Evolutionary conservation across 352 stramenopile species (phyloP).

Genomic region (Pythium aristosporum): DNA sequence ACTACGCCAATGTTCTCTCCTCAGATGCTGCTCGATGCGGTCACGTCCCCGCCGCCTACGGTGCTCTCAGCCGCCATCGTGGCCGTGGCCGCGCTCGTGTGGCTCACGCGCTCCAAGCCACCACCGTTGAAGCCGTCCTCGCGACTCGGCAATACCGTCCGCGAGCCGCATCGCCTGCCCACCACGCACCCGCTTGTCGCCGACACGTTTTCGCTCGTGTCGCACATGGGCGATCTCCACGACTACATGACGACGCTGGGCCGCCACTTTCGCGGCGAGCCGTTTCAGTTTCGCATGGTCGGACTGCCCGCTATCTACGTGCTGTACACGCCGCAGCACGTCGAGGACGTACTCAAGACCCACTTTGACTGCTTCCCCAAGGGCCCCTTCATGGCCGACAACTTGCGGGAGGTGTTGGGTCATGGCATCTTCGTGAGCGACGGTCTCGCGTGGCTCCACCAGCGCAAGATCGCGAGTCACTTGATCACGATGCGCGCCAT

Average conservation of each 20-base stretch:
- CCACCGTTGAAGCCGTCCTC: too few relatives aligned
- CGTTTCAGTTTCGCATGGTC: constrained; percentile 33
- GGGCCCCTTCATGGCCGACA: background rate
- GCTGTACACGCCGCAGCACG: constrained; percentile 11
- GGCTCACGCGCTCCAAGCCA: too few relatives aligned
- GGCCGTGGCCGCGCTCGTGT: too few relatives aligned
- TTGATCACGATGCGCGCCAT: constrained; percentile 44
- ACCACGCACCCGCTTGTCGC: too few relatives aligned
- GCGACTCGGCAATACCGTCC: too few relatives aligned
- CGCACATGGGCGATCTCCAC: constrained; percentile 28
- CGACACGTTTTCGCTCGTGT: too few relatives aligned
- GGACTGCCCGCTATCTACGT: constrained; percentile 29
- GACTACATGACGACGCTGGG: constrained; percentile 46
- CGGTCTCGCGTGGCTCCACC: constrained; percentile 31
- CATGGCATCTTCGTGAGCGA: constrained; percentile 27
- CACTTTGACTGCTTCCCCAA: constrained; percentile 27
- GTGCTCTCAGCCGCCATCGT: too few relatives aligned
- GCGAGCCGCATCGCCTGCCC: too few relatives aligned
- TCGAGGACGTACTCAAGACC: constrained; percentile 30
- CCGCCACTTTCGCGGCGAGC: constrained; percentile 27
- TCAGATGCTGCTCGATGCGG: too few relatives aligned
- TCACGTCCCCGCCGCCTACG: too few relatives aligned
- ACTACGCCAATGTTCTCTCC: too few relatives aligned
- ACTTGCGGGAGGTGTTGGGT: constrained; percentile 17
- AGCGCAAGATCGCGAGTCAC: constrained; percentile 51